These are phyloP conservation scores for Alopecurus myosuroides DNA, from an alignment of 176 grass and related monocot genomes.

Conservation along the genomic window DNA sequence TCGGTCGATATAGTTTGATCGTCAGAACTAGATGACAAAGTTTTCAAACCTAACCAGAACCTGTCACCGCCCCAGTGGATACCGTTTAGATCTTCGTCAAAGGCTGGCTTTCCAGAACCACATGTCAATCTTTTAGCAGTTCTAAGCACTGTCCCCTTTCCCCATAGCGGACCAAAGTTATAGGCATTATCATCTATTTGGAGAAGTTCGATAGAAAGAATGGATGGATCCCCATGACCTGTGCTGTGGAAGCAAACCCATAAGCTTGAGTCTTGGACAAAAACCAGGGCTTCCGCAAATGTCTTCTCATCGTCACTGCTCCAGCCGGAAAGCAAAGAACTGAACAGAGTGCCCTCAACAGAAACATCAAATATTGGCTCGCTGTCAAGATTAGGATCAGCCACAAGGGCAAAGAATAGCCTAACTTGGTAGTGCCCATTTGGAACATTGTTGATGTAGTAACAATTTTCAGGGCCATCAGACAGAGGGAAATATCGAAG, in stretches of 20 bases:
- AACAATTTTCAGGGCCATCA: slow-evolving; percentile 95
- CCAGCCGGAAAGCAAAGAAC: slow-evolving; percentile 81
- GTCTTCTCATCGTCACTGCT: slow-evolving; percentile 78
- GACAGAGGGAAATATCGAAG: slow-evolving; percentile 84
- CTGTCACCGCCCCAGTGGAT: slow-evolving; percentile 79
- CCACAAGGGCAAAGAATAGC: slow-evolving; percentile 80
- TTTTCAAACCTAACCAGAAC: slow-evolving; percentile 73
- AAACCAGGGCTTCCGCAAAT: slow-evolving; percentile 76
- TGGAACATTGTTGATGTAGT: slow-evolving; percentile 71
- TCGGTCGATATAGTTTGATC: slow-evolving; percentile 76
- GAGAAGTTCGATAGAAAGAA: slow-evolving; percentile 95
- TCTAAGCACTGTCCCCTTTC: slow-evolving; percentile 57
- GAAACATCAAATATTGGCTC: slow-evolving; percentile 94
- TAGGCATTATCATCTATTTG: slow-evolving; percentile 88
- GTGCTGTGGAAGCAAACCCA: slow-evolving; percentile 96
- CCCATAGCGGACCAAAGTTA: slow-evolving; percentile 53
- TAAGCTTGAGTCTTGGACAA: slow-evolving; percentile 54
- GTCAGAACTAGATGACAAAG: slow-evolving; percentile 63
- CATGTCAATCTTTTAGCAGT: slow-evolving; percentile 83
- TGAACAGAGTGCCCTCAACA: slow-evolving; percentile 85
- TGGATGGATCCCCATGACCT: slow-evolving; percentile 90
- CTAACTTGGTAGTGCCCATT: slow-evolving; percentile 78
- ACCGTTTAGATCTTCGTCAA: slow-evolving; percentile 87
- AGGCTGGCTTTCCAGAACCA: slow-evolving; percentile 79
- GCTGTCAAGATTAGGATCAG: slow-evolving; percentile 66